These are phyloP conservation scores for Neofusicoccum umdonicola DNA, from an alignment of 2,329 filamentous ascomycete genomes.

Conservation along the genomic window DNA sequence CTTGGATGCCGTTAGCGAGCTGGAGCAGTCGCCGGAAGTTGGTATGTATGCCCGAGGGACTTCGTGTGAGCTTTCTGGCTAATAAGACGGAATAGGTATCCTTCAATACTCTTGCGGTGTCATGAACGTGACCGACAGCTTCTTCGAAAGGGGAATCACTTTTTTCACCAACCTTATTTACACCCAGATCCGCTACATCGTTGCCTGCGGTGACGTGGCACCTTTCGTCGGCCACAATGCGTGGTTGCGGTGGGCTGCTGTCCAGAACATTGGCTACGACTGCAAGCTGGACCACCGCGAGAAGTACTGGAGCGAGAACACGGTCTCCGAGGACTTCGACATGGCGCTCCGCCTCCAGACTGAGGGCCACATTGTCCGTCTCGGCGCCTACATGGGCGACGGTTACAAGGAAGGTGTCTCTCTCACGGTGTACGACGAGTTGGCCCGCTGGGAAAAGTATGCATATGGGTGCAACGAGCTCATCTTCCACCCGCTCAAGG, in stretches of 20 bases:
- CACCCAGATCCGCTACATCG: slow-evolving; percentile 67
- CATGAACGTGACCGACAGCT: slow-evolving; percentile 71
- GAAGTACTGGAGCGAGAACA: slow-evolving; percentile 72
- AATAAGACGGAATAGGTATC: slow-evolving; percentile 39
- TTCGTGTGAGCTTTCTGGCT: not conserved
- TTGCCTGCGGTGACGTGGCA: slow-evolving; percentile 68
- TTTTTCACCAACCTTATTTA: slow-evolving; percentile 80
- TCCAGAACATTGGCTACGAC: slow-evolving; percentile 55
- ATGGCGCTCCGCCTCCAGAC: slow-evolving; percentile 56
- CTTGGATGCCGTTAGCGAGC: slow-evolving; percentile 75
- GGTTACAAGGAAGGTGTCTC: slow-evolving; percentile 74
- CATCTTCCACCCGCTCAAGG: slow-evolving; percentile 65
- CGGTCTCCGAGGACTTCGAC: slow-evolving; percentile 67
- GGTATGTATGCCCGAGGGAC: slow-evolving; percentile 49
- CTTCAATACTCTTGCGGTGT: slow-evolving; percentile 75
- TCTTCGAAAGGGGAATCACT: slow-evolving; percentile 74
- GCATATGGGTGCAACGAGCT: slow-evolving; percentile 54
- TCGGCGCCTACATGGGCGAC: slow-evolving; percentile 66
- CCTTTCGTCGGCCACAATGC: slow-evolving; percentile 79
- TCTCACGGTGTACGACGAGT: slow-evolving; percentile 69
- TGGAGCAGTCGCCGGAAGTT: slow-evolving; percentile 76
- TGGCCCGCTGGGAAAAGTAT: slow-evolving; percentile 72
- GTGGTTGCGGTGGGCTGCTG: slow-evolving; percentile 66
- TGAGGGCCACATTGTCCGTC: slow-evolving; percentile 64
- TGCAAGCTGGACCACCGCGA: slow-evolving; percentile 58